Conservation (phyloP, 106 monocot species). For the Triglochin maritima region DNA sequence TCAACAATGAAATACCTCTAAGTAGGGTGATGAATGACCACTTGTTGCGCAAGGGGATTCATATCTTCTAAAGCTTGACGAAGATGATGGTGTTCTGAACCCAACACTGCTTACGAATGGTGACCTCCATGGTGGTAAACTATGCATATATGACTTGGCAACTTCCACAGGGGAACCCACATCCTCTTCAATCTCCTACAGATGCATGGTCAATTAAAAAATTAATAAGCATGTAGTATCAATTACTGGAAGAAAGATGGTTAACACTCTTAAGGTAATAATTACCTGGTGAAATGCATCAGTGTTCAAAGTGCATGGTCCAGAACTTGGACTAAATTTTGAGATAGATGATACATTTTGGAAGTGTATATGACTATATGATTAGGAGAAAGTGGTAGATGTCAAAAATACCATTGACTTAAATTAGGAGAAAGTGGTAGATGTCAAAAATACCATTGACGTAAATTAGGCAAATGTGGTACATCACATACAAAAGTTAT, state of each 20-base stretch:
- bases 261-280: neutral
- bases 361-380: no score
- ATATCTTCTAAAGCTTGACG: neutral
- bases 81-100: neutral
- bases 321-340: constrained; percentile 23
- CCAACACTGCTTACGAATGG: neutral
- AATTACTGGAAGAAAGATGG: neutral
- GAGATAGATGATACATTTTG: constrained; percentile 18
- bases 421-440: no score
- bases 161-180: constrained; percentile 13
- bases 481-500: no score
- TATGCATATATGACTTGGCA: constrained; percentile 19
- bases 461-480: no score
- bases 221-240: neutral
- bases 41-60: neutral
- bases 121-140: constrained; percentile 7
- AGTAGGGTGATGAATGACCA: neutral
- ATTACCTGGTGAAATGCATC: constrained; percentile 4
- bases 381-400: no score
- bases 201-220: neutral
- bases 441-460: no score
- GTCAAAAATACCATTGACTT: no score
- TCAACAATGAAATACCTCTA: no score
- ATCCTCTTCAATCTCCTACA: constrained; percentile 1
- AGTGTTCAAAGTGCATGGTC: constrained; percentile 16